Evolutionary conservation across 192 early-diverging fungal genomes (phyloP).

Genomic region (Coemansia sp.): DNA sequence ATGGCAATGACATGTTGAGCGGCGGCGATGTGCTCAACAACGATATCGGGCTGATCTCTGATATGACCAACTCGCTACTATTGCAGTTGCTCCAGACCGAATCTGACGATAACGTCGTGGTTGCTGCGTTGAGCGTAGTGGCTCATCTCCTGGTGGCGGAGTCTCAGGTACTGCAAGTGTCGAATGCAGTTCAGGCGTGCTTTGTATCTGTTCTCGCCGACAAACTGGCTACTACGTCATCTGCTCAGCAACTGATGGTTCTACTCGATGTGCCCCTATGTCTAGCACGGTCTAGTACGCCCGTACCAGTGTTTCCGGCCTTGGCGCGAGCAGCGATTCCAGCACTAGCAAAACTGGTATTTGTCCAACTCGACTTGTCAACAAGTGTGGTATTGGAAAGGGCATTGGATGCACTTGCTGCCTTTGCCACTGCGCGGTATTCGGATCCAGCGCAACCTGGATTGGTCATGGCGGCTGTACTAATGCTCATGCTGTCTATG

Average conservation of each 20-base stretch:
- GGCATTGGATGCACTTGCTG: conserved; percentile 9
- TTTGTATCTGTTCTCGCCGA: conserved; percentile 3
- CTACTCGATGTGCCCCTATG: neutral
- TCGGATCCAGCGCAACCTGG: neutral
- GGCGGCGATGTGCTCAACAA: neutral
- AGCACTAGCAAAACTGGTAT: conserved; percentile 11
- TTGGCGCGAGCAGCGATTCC: conserved; percentile 24
- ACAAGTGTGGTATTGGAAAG: neutral
- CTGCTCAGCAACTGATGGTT: neutral
- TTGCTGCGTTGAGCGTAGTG: neutral
- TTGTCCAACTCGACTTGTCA: neutral
- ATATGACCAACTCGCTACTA: conserved; percentile 15
- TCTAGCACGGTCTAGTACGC: neutral
- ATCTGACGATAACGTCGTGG: neutral
- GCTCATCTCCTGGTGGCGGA: conserved; percentile 4
- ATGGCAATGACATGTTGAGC: neutral
- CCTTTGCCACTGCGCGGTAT: conserved; percentile 18
- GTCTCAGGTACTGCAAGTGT: neutral
- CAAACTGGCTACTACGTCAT: neutral
- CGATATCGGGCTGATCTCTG: neutral
- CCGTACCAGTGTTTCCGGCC: neutral
- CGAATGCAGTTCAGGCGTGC: neutral
- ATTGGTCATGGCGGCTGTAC: conserved; percentile 23
- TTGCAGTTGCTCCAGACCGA: conserved; percentile 4
- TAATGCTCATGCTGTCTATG: conserved; percentile 49